phyloP scores from a whole-genome alignment of 306 rosid species.

The Astragalus membranaceus region DNA sequence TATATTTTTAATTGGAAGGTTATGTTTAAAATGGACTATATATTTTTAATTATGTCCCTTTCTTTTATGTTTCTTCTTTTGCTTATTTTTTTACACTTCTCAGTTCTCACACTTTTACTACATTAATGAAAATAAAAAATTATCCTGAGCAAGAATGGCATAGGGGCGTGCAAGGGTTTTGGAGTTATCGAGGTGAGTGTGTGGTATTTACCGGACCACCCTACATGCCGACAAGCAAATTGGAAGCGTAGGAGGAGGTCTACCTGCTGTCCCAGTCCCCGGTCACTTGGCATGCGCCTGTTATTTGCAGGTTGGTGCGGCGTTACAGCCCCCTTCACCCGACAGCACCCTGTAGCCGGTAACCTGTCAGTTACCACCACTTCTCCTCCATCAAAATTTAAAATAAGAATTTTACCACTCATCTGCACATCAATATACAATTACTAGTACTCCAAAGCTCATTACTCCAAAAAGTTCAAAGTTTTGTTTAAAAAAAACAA shows the following conservation, averaged over 20 bases:
- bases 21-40: too few species aligned
- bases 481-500: too few species aligned
- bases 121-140: too few species aligned
- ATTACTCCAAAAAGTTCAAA: too few species aligned
- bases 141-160: too few species aligned
- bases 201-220: constrained; percentile 63
- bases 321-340: constrained; percentile 38
- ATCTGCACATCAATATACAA: neutral
- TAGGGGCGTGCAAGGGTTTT: constrained; percentile 39
- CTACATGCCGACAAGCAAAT: constrained; percentile 9
- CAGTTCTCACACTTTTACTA: too few species aligned
- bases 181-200: constrained; percentile 61
- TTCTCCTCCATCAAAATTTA: neutral
- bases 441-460: too few species aligned
- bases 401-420: neutral
- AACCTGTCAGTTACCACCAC: constrained; percentile 49
- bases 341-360: constrained; percentile 77
- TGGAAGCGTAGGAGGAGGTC: neutral
- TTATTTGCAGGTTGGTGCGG: constrained; percentile 38
- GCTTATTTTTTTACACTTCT: too few species aligned
- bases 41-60: too few species aligned
- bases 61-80: too few species aligned
- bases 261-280: constrained; percentile 54
- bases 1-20: too few species aligned
- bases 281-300: constrained; percentile 41